A percentile compares a stretch with the other conserved stretches of the same genome.
Conservation (phyloP, 1,284 basidiomycete genomes). For the Tranzscheliella williamsii region DNA sequence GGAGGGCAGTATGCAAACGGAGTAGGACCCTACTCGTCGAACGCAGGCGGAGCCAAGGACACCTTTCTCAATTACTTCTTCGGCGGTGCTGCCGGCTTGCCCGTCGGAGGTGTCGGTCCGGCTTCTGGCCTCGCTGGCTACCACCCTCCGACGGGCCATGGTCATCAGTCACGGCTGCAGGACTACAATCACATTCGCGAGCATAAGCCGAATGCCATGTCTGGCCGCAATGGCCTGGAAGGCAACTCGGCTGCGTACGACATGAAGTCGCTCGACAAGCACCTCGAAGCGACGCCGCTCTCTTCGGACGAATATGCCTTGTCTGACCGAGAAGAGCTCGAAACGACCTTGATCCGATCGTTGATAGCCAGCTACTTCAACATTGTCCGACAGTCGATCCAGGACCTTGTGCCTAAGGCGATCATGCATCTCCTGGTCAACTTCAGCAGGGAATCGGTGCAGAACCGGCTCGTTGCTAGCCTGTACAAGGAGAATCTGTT, state of each 20-base stretch:
- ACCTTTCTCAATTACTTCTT: slow-evolving; percentile 61
- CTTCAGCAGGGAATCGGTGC: slow-evolving; percentile 91
- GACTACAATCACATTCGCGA: slow-evolving; percentile 27
- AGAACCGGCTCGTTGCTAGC: slow-evolving; percentile 87
- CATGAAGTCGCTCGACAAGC: slow-evolving; percentile 97
- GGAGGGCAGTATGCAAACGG: slow-evolving; percentile 13
- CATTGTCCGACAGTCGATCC: slow-evolving; percentile 93
- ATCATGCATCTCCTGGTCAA: slow-evolving; percentile 77
- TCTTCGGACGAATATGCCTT: slow-evolving; percentile 68
- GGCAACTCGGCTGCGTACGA: slow-evolving; percentile 86
- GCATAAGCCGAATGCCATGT: slow-evolving; percentile 61
- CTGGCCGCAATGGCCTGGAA: slow-evolving; percentile 70
- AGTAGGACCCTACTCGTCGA: not conserved
- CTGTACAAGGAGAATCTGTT: slow-evolving; percentile 84
- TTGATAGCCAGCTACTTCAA: slow-evolving; percentile 94
- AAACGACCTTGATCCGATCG: slow-evolving; percentile 89
- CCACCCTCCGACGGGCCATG: slow-evolving; percentile 21
- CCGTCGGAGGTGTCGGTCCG: slow-evolving; percentile 38
- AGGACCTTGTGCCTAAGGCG: slow-evolving; percentile 89
- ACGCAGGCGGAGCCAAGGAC: slow-evolving; percentile 35
- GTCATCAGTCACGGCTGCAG: slow-evolving; percentile 16
- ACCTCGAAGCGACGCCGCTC: slow-evolving; percentile 68
- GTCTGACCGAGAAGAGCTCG: slow-evolving; percentile 87
- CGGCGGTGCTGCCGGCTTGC: slow-evolving; percentile 51
- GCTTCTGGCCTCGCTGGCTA: slow-evolving; percentile 36